These are phyloP conservation scores for Albatrellus sp. DNA, from an alignment of 1,284 basidiomycete species.

Conservation along the genomic window DNA sequence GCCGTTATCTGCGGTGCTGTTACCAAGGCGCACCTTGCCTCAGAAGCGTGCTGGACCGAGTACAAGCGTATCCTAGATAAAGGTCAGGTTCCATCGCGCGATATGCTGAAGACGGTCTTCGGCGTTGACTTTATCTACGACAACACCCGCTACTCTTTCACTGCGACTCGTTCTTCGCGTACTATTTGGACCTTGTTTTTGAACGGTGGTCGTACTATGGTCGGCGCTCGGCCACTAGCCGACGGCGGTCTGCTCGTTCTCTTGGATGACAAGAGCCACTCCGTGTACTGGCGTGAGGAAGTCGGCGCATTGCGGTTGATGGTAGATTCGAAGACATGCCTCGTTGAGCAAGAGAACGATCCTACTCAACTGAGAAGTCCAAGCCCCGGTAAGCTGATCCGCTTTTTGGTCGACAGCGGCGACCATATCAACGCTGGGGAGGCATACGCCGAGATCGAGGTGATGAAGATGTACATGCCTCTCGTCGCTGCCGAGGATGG, in stretches of 20 bases:
- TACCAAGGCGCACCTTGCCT: conserved; percentile 86
- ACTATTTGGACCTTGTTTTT: conserved; percentile 91
- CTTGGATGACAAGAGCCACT: conserved; percentile 91
- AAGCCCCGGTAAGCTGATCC: conserved; percentile 92
- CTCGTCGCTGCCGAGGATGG: conserved; percentile 95
- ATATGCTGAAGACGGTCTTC: conserved; percentile 95
- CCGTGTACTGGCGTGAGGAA: conserved; percentile 97
- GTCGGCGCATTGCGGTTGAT: conserved; percentile 90
- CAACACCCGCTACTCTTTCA: conserved; percentile 91
- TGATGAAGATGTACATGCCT: conserved; percentile 99
- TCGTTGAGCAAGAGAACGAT: conserved; percentile 99
- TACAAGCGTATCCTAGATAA: conserved; percentile 97
- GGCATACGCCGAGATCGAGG: conserved; percentile 98
- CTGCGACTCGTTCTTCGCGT: conserved; percentile 82
- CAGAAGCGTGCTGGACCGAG: conserved; percentile 83
- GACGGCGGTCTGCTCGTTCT: conserved; percentile 92
- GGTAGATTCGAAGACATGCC: conserved; percentile 93
- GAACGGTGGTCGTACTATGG: conserved; percentile 87
- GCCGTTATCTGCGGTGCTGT: conserved; percentile 98
- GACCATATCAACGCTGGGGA: conserved; percentile 96
- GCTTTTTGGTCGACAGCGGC: conserved; percentile 93
- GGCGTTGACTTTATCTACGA: conserved; percentile 98
- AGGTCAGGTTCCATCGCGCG: conserved; percentile 92
- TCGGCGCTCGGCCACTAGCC: conserved; percentile 83
- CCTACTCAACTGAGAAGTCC: conserved; percentile 95